Conservation (phyloP, 306 rosid genomes). For the Prinsepia uniflora region DNA sequence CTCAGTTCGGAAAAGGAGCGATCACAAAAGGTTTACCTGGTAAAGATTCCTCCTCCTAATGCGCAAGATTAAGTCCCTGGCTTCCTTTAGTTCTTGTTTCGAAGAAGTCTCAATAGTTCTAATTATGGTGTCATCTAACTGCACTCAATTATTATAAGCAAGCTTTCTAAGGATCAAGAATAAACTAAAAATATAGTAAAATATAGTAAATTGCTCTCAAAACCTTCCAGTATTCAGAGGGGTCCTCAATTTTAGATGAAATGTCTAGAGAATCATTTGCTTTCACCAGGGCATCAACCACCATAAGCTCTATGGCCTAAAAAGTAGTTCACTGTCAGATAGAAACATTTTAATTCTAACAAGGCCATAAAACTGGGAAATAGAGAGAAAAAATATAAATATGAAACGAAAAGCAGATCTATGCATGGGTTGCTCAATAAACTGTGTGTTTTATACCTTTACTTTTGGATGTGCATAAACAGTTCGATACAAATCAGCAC, state of each 20-base stretch:
- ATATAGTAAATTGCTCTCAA: slow-evolving; percentile 18
- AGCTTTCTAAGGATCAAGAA: slow-evolving; percentile 1
- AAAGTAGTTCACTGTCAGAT: slow-evolving; percentile 24
- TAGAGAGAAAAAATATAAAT: background rate
- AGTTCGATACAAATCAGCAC: slow-evolving; percentile 90
- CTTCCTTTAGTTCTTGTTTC: slow-evolving; percentile 57
- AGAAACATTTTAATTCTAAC: slow-evolving; percentile 12
- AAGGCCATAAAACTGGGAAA: background rate
- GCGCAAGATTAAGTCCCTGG: slow-evolving; percentile 76
- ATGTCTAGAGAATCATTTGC: slow-evolving; percentile 66
- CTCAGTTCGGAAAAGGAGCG: background rate
- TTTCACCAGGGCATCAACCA: slow-evolving; percentile 71
- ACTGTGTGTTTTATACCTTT: slow-evolving; percentile 44
- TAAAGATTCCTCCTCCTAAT: slow-evolving; percentile 85
- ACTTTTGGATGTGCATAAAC: slow-evolving; percentile 93
- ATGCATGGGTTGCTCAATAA: slow-evolving; percentile 16
- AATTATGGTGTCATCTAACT: slow-evolving; percentile 83
- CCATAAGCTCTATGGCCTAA: slow-evolving; percentile 94
- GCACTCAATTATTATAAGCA: slow-evolving; percentile 33
- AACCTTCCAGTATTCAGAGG: slow-evolving; percentile 95
- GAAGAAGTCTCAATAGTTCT: slow-evolving; percentile 83
- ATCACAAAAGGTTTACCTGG: slow-evolving; percentile 45
- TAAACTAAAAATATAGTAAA: slow-evolving; percentile 7
- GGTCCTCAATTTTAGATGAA: slow-evolving; percentile 58
- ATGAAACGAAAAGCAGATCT: slow-evolving; percentile 7